Base-by-base conservation (phyloP, 345 rosid species). In the Pugionium dolabratum region DNA sequence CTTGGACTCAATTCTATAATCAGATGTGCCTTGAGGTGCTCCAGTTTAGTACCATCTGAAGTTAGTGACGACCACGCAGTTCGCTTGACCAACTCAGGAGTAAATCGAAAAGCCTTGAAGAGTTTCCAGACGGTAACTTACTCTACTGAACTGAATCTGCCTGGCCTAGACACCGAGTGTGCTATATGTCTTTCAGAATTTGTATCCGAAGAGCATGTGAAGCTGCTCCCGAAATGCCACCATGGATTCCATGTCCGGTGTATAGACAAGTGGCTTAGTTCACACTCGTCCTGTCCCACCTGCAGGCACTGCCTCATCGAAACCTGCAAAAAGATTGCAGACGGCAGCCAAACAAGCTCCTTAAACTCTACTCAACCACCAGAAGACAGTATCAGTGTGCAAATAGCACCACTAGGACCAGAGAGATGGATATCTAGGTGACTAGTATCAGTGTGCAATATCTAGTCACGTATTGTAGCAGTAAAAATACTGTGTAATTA, bases 241-340 rank as follows among this genome's bases (percentile, higher is more conserved):
- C 98, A 92, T 28, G 88, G 95, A 4, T 92, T 87, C 77, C 96
- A 18, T 18, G 18, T 18, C 18, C 18, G 18, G 18, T 18, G 18
- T 18, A 18, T 18, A 18, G 18, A 18, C 79, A 87, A 76, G 66
- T 92, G 98, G 98, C 86, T 92, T 0, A 80, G 87, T 35, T 71
- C 95, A 4, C 98, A 89, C 72, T 83, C 98, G 4, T 89, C 96
- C 4, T 92, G 98, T 75, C 98, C 98, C 2, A 89, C 90, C 30
- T 89, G 98, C 84, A 80, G 98, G 35, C 84, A 81, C 79, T 86
- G 94, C 76, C 84, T 88, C 59, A 73, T 84, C 7, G 84, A 80
- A 52, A 88, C 94, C 2, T 86, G 91, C 66, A 80, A 84, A 32
- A 88, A 88, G 79, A 88, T 86, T 36, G 88, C 73, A 4, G 85